A percentile compares a stretch with the other conserved stretches of the same genome.
Evolutionary conservation across 1,139 yeast species (phyloP).

Genomic region (Meyerozyma sp.): DNA sequence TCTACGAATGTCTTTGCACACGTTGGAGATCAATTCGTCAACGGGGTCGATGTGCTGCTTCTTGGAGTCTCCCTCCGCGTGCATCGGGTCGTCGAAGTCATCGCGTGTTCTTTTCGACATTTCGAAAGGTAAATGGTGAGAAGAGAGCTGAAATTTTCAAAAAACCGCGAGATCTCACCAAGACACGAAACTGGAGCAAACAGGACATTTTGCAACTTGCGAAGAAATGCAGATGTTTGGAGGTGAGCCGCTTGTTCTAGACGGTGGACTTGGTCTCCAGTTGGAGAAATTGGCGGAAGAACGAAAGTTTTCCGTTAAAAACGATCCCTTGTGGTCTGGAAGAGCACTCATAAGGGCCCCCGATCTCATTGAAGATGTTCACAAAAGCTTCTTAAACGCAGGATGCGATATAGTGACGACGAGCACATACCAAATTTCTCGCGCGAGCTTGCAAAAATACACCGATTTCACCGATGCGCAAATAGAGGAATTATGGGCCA

Average conservation of each 20-base stretch:
- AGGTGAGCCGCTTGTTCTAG: neutral
- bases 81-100: constrained; percentile 10
- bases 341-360: constrained; percentile 46
- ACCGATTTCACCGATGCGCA: constrained; percentile 23
- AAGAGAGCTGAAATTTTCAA: neutral
- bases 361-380: constrained; percentile 41
- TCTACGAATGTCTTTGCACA: constrained; percentile 54
- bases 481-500: constrained; percentile 23
- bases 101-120: constrained; percentile 5
- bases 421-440: constrained; percentile 59
- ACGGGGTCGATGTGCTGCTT: constrained; percentile 39
- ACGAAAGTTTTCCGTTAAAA: constrained; percentile 4
- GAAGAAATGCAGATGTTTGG: neutral
- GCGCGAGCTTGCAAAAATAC: constrained; percentile 30
- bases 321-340: constrained; percentile 61
- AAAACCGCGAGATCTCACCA: neutral
- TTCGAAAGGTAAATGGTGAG: neutral
- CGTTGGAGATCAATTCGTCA: constrained; percentile 36
- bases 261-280: neutral
- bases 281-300: neutral
- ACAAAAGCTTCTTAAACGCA: constrained; percentile 41
- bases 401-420: constrained; percentile 58
- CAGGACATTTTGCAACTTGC: neutral
- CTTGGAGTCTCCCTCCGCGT: constrained; percentile 16
- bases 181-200: neutral